phyloP scores from a whole-genome alignment of 805 yeast species.

The Candida palmyrensis region DNA sequence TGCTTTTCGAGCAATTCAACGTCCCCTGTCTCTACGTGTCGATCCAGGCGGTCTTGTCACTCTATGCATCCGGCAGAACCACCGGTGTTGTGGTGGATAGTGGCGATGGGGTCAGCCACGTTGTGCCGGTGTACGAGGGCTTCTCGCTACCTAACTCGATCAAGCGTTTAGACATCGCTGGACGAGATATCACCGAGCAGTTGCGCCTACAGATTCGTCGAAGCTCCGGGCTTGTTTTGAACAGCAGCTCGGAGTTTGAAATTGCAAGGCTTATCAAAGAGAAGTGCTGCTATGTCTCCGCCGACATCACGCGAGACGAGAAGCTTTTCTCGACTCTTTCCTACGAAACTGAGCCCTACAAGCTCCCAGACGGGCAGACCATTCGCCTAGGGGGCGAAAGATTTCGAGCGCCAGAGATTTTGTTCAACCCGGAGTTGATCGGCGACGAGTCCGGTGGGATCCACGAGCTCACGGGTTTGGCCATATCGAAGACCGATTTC shows the following conservation, averaged over 20 bases:
- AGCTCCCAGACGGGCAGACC: conserved; percentile 80
- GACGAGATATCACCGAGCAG: conserved; percentile 77
- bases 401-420: conserved; percentile 72
- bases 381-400: conserved; percentile 63
- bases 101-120: conserved; percentile 91
- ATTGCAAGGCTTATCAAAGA: conserved; percentile 78
- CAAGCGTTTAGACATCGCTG: conserved; percentile 75
- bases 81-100: conserved; percentile 86
- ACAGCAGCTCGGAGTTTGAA: conserved; percentile 76
- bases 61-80: conserved; percentile 86
- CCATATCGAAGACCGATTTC: conserved; percentile 68
- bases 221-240: conserved; percentile 54
- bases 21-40: conserved; percentile 72
- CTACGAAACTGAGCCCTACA: conserved; percentile 33
- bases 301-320: conserved; percentile 54
- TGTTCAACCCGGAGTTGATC: conserved; percentile 72
- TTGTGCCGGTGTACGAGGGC: conserved; percentile 89
- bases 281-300: conserved; percentile 59
- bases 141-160: conserved; percentile 71
- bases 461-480: conserved; percentile 56
- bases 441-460: conserved; percentile 74
- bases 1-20: conserved; percentile 67
- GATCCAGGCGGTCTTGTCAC: conserved; percentile 72
- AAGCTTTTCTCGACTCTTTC: conserved; percentile 28
- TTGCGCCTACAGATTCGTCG: conserved; percentile 65